Percentiles rank a stretch among this genome's conserved stretches.
These are phyloP conservation scores for Candida mesenterica DNA, from an alignment of 1,139 yeast genomes.

Conservation along the genomic window DNA sequence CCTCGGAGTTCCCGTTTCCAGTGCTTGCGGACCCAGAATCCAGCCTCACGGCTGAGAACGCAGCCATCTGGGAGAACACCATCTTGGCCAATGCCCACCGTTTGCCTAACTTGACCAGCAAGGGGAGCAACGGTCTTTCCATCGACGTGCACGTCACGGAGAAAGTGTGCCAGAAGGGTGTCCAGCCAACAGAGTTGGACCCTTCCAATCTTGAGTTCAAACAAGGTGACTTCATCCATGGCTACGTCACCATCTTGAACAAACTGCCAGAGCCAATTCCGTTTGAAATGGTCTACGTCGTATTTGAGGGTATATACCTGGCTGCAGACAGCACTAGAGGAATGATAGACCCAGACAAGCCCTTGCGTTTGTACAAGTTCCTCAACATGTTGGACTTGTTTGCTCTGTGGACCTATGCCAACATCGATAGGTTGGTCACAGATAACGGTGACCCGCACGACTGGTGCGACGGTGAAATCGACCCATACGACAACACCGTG, in stretches of 20 bases:
- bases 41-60: slow-evolving; percentile 21
- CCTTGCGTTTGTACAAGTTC: slow-evolving; percentile 31
- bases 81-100: slow-evolving; percentile 45
- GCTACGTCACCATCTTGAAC: slow-evolving; percentile 31
- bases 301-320: slow-evolving; percentile 30
- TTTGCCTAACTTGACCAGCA: slow-evolving; percentile 33
- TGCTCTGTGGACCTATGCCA: slow-evolving; percentile 49
- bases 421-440: slow-evolving; percentile 43
- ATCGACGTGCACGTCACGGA: slow-evolving; percentile 38
- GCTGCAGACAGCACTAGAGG: slow-evolving; percentile 28
- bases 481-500: slow-evolving; percentile 40
- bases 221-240: slow-evolving; percentile 37
- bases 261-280: slow-evolving; percentile 23
- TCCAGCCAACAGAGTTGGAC: slow-evolving; percentile 26
- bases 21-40: slow-evolving; percentile 5
- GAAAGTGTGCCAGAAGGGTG: slow-evolving; percentile 44
- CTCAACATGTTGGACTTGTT: slow-evolving; percentile 46
- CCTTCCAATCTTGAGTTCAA: slow-evolving; percentile 26
- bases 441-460: slow-evolving; percentile 50
- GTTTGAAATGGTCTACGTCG: slow-evolving; percentile 38
- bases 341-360: slow-evolving; percentile 27
- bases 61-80: slow-evolving; percentile 43
- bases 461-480: slow-evolving; percentile 50
- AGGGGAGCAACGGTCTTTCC: slow-evolving; percentile 27
- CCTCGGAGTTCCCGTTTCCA: slow-evolving; percentile 13